Percentiles rank a stretch among this genome's conserved stretches.
phyloP scores from a whole-genome alignment of 306 rosid species.

The Pyrus bretschneideri region DNA sequence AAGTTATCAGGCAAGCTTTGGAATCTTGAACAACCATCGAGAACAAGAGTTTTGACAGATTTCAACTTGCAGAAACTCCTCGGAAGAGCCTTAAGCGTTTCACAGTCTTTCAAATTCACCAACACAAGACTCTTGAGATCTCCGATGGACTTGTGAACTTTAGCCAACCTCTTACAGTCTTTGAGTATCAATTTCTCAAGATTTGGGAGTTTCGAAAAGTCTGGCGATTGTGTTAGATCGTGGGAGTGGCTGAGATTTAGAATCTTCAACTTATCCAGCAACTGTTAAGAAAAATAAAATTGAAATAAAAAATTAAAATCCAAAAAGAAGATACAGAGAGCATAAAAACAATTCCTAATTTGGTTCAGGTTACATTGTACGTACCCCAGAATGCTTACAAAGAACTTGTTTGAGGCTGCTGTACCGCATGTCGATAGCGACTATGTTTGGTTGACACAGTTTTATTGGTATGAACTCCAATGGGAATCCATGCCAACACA shows the following conservation, averaged over 20 bases:
- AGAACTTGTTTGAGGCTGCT: constrained; percentile 18
- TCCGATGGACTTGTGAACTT: too few relatives aligned
- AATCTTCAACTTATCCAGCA: constrained; percentile 15
- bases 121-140: too few relatives aligned
- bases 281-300: not conserved
- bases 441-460: not conserved
- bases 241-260: constrained; percentile 42
- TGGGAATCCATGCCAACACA: not conserved
- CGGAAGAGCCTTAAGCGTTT: too few relatives aligned
- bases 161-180: too few relatives aligned
- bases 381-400: too few relatives aligned
- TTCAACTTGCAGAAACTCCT: too few relatives aligned
- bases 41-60: too few relatives aligned
- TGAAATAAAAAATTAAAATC: not conserved
- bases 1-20: too few relatives aligned
- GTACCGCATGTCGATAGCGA: constrained; percentile 20
- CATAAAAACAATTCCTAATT: too few relatives aligned
- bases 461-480: not conserved
- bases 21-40: too few relatives aligned
- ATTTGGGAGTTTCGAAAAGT: constrained; percentile 29
- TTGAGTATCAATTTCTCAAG: constrained; percentile 5
- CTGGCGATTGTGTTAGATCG: constrained; percentile 14
- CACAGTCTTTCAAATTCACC: too few relatives aligned
- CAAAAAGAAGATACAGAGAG: not conserved
- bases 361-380: too few relatives aligned